Conservation (phyloP, 75 land plant species). For the Picea sitchensis region DNA sequence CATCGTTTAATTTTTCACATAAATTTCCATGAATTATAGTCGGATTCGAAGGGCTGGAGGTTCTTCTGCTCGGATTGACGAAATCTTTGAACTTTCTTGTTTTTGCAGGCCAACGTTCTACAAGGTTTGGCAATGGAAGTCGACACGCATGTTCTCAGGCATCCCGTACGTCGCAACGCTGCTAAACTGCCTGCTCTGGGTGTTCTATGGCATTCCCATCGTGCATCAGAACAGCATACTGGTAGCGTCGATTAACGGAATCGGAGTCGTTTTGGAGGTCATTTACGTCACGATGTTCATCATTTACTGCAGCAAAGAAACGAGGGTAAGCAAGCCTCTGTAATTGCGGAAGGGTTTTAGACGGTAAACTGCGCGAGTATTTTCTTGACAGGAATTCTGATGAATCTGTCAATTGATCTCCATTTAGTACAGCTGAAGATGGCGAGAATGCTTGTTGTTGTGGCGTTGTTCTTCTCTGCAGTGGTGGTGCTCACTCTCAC, state of each 20-base stretch:
- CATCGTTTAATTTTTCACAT: background rate
- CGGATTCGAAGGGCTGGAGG: background rate
- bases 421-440: slow-evolving; percentile 17
- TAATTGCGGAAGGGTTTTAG: background rate
- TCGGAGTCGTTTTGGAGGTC: slow-evolving; percentile 51
- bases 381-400: background rate
- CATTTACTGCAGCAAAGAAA: background rate
- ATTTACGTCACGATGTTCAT: slow-evolving; percentile 47
- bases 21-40: background rate
- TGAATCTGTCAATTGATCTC: background rate
- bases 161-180: slow-evolving; percentile 68
- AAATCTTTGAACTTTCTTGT: background rate
- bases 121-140: slow-evolving; percentile 41
- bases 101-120: slow-evolving; percentile 59
- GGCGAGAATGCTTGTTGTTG: slow-evolving; percentile 7
- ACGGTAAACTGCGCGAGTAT: background rate
- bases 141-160: slow-evolving; percentile 51
- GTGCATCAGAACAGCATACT: slow-evolving; percentile 57
- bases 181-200: slow-evolving; percentile 76
- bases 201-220: slow-evolving; percentile 70
- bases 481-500: slow-evolving; percentile 20
- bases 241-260: slow-evolving; percentile 71
- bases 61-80: no score
- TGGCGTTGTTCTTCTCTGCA: slow-evolving; percentile 15
- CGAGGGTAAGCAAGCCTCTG: background rate